phyloP scores from a whole-genome alignment of 768 basidiomycete species.

The Psilocybe subaeruginosa region DNA sequence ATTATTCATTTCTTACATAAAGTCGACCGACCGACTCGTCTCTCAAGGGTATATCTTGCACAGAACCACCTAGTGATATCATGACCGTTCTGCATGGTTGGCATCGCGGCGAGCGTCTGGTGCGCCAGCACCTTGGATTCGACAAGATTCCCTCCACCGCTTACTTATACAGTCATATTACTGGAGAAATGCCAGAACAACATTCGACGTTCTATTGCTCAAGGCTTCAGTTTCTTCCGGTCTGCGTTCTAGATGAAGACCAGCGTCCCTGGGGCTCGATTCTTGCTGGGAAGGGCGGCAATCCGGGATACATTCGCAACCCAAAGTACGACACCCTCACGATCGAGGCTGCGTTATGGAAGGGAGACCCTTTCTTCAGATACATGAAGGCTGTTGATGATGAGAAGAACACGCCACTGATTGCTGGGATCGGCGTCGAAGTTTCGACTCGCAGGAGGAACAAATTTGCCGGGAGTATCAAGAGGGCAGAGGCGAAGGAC shows the following conservation, averaged over 20 bases:
- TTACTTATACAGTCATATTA: constrained; percentile 40
- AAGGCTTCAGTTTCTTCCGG: constrained; percentile 54
- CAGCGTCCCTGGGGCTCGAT: constrained; percentile 65
- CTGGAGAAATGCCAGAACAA: constrained; percentile 50
- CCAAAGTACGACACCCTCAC: constrained; percentile 38
- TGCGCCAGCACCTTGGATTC: constrained; percentile 50
- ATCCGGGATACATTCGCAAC: constrained; percentile 46
- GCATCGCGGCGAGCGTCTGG: constrained; percentile 54
- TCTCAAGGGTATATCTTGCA: neutral
- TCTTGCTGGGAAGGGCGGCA: constrained; percentile 46
- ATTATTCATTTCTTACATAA: no score
- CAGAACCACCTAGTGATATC: neutral
- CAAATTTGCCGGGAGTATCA: constrained; percentile 58
- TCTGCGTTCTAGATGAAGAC: constrained; percentile 51
- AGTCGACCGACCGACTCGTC: neutral
- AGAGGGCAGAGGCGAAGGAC: constrained; percentile 26
- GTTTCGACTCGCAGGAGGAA: constrained; percentile 59
- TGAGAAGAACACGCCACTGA: constrained; percentile 32
- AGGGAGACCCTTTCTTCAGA: constrained; percentile 55
- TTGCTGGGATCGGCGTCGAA: constrained; percentile 65
- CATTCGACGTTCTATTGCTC: constrained; percentile 53
- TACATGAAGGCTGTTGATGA: constrained; percentile 29
- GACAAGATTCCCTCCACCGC: constrained; percentile 33
- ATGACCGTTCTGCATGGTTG: constrained; percentile 43
- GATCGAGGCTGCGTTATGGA: constrained; percentile 47